Evolutionary conservation across 148 eudicot genomes (phyloP).

Genomic region (Mesembryanthemum crystallinum): DNA sequence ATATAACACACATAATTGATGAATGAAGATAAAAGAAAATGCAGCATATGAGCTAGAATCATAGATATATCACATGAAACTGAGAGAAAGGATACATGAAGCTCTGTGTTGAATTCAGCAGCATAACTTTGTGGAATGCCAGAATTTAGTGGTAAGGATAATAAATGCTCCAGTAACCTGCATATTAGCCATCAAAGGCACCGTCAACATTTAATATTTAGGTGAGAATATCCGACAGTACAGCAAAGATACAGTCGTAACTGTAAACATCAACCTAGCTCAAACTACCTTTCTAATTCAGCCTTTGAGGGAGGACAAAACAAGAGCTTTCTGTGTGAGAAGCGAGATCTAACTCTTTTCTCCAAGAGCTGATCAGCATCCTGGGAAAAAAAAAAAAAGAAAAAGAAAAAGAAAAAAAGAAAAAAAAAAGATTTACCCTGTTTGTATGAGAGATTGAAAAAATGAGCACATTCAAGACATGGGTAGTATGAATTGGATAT

Average conservation of each 20-base stretch:
- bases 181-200: constrained; percentile 20
- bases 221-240: neutral
- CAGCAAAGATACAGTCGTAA: constrained; percentile 5
- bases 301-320: constrained; percentile 83
- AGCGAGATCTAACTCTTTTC: constrained; percentile 96
- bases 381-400: constrained; percentile 33
- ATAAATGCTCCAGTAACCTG: constrained; percentile 66
- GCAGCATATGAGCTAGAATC: neutral
- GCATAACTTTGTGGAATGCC: constrained; percentile 57
- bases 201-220: neutral
- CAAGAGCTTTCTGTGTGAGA: constrained; percentile 87
- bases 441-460: neutral
- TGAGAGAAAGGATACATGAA: constrained; percentile 70
- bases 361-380: constrained; percentile 99
- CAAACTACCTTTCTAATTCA: constrained; percentile 55
- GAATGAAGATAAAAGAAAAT: neutral
- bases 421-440: too few species aligned
- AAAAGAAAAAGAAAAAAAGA: constrained; percentile 19
- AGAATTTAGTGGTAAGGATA: constrained; percentile 68
- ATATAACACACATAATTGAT: neutral
- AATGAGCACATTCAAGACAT: neutral
- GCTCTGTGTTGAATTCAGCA: constrained; percentile 55
- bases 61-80: neutral
- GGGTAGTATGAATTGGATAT: neutral
- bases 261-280: neutral